Base-by-base conservation (phyloP, 768 basidiomycete species). In the Boletus subparvulus region DNA sequence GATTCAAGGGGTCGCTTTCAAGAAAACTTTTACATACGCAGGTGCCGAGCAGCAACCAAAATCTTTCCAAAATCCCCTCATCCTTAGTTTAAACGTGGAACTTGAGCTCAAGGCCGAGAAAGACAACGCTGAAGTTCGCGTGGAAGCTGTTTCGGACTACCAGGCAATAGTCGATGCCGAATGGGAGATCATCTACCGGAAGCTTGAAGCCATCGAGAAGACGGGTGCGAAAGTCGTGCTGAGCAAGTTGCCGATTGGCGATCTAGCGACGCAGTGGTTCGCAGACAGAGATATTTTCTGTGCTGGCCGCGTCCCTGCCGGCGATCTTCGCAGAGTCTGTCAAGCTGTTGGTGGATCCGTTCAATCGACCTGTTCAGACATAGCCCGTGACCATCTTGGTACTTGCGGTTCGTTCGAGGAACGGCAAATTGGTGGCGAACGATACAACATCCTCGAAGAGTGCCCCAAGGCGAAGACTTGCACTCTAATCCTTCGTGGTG, bases 11-110 rank as follows among this genome's bases (percentile, higher is more conserved):
- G 97, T 99, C 47, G 86, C 97, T 0, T 99, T 98, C 86, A 98
- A 98, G 74, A 99, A 99, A 78, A 99, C 97, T 0, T 99, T 99
- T 75, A 95, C 94, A 3, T 99, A 99, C 63, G 97, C 97, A 21
- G 97, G 97, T 46, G 97, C 97, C 19, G 97, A 99, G 70, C 97
- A 99, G 74, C 96, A 98, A 70, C 97, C 96, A 42, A 98, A 98
- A 76, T 80, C 83, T 35, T 97, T 98, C 81, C 76, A 77, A 60
- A 69, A 96, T 67, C 94, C 96, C 44, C 87, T 94, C 65, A 87
- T 99, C 54, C 80, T 98, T 17, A 94, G 94, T 68, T 74, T 99
- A 55, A 99, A 99, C 69, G 96, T 99, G 61, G 97, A 99, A 71
- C 84, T 99, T 51, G 97, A 99, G 74, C 80, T 99, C 63, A 99